Evolutionary conservation across 1,284 basidiomycete genomes (phyloP).

Genomic region (Ceratobasidium papillatum): DNA sequence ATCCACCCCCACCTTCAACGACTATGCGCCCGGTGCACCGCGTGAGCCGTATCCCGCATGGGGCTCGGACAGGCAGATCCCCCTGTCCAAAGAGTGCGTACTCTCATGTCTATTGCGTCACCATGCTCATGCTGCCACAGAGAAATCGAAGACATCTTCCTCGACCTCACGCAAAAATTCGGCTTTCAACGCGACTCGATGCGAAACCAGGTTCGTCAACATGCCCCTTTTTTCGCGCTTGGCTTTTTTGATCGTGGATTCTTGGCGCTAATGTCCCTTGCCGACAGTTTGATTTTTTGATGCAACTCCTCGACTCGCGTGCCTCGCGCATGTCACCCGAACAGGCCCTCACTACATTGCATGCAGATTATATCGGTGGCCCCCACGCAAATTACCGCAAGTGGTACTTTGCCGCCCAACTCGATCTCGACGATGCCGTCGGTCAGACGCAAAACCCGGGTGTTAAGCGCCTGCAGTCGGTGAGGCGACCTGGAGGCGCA

Average conservation of each 20-base stretch:
- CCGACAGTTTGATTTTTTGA: conserved; percentile 90
- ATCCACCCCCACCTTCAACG: conserved; percentile 68
- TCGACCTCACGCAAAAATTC: conserved; percentile 98
- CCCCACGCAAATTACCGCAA: conserved; percentile 97
- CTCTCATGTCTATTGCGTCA: background rate
- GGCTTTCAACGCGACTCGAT: conserved; percentile 95
- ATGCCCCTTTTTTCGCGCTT: conserved; percentile 32
- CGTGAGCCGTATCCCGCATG: conserved; percentile 92
- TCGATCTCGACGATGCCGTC: conserved; percentile 97
- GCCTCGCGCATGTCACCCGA: conserved; percentile 98
- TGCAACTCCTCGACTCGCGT: conserved; percentile 97
- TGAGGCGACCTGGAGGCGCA: conserved; percentile 63
- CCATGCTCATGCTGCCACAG: conserved; percentile 37
- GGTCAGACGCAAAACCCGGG: conserved; percentile 93
- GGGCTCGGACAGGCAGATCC: conserved; percentile 91
- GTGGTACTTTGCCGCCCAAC: conserved; percentile 99
- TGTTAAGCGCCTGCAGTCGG: conserved; percentile 81
- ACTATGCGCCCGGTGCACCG: conserved; percentile 60
- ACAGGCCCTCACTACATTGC: conserved; percentile 92
- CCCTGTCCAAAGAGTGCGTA: conserved; percentile 85
- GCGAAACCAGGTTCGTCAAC: conserved; percentile 80
- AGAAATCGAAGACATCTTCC: conserved; percentile 98
- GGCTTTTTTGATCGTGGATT: conserved; percentile 14
- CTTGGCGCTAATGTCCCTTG: conserved; percentile 31
- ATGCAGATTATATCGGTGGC: conserved; percentile 99